These are phyloP conservation scores for Beauveria caledonica DNA, from an alignment of 2,329 filamentous ascomycete genomes.

Conservation along the genomic window DNA sequence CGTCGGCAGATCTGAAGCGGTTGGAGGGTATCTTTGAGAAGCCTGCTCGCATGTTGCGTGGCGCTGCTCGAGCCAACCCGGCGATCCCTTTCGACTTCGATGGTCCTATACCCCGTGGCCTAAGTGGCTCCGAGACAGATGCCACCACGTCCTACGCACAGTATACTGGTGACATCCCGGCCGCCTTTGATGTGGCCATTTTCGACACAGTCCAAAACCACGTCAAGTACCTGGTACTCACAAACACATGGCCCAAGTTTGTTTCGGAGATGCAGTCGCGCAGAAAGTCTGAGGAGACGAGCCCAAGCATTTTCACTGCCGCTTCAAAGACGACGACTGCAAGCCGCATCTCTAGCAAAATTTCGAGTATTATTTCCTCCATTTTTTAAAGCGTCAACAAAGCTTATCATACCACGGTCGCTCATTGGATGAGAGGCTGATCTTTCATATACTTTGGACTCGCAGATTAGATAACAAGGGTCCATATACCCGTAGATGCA, in stretches of 20 bases:
- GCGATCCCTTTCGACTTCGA: slow-evolving; percentile 16
- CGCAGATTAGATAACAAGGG: no score
- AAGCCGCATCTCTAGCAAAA: slow-evolving; percentile 7
- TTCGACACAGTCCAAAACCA: slow-evolving; percentile 17
- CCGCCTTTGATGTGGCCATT: slow-evolving; percentile 1
- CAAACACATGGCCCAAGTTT: slow-evolving; percentile 25
- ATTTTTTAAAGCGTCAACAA: slow-evolving; percentile 1
- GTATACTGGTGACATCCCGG: slow-evolving; percentile 6
- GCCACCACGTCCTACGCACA: background rate
- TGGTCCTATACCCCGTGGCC: background rate
- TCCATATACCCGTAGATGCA: no score
- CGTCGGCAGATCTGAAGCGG: slow-evolving; percentile 31
- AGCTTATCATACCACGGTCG: background rate
- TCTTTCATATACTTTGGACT: background rate
- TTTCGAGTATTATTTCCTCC: slow-evolving; percentile 2
- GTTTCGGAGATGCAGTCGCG: slow-evolving; percentile 14
- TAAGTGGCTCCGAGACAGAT: slow-evolving; percentile 1
- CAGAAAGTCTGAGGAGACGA: slow-evolving; percentile 8
- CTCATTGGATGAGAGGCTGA: background rate
- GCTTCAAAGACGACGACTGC: slow-evolving; percentile 7
- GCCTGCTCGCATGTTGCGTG: slow-evolving; percentile 27
- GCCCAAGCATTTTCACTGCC: slow-evolving; percentile 6
- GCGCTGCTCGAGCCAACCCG: slow-evolving; percentile 18
- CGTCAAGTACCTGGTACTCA: slow-evolving; percentile 22
- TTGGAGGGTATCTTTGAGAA: slow-evolving; percentile 36